Percentiles rank a stretch among this genome's conserved stretches.
These are phyloP conservation scores for Fusarium lyarnte DNA, from an alignment of 2,329 filamentous ascomycete genomes.

Conservation along the genomic window DNA sequence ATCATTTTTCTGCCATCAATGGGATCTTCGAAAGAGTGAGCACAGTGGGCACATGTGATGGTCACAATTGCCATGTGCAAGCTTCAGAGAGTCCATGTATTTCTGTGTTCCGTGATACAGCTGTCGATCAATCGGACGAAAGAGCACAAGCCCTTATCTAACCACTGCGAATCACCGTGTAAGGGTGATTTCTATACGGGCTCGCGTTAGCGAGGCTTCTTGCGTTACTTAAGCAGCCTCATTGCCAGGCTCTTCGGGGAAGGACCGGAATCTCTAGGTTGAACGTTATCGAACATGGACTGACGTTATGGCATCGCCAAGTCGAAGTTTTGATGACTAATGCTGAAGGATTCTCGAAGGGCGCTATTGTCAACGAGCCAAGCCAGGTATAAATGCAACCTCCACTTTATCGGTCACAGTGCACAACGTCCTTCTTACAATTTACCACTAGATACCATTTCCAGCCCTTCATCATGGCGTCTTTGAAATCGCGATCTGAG, in stretches of 20 bases:
- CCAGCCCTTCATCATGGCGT: background rate
- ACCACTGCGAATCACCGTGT: background rate
- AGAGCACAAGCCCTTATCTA: no score
- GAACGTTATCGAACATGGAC: background rate
- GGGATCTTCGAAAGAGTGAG: no score
- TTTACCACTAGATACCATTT: fast-evolving
- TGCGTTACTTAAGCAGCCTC: no score
- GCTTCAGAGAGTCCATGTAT: no score
- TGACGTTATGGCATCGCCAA: background rate
- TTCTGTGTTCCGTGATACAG: background rate
- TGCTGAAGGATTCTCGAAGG: background rate
- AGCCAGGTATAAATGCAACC: background rate
- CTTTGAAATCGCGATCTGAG: background rate
- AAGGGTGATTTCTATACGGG: background rate
- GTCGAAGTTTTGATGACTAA: background rate
- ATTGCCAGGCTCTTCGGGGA: no score
- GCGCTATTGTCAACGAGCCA: background rate
- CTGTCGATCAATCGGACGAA: background rate
- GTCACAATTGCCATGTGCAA: no score
- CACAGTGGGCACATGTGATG: no score
- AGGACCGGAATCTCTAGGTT: background rate
- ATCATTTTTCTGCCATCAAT: no score
- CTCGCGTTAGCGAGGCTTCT: background rate
- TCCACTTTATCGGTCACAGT: fast-evolving
- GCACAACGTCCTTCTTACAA: background rate